These are phyloP conservation scores for Otatea glauca DNA, from an alignment of 176 grass and related monocot genomes.

Conservation along the genomic window DNA sequence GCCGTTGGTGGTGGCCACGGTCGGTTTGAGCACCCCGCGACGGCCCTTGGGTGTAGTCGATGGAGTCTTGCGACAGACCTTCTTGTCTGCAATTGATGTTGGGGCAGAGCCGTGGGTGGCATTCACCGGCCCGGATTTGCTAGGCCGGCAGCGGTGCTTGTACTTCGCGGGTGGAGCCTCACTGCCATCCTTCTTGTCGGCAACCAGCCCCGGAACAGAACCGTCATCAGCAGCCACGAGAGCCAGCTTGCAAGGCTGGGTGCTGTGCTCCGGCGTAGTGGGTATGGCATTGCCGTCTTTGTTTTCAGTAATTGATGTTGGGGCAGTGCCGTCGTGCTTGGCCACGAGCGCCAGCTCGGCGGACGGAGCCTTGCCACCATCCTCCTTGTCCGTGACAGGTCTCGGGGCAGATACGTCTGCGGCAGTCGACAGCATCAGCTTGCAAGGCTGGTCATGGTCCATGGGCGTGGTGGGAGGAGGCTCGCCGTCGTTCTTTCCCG, in stretches of 20 bases:
- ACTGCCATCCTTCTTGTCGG: neutral
- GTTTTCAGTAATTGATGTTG: neutral
- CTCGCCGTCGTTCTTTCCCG: neutral
- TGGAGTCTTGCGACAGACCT: neutral
- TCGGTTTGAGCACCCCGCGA: neutral
- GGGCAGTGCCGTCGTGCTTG: neutral
- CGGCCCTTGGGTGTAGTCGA: neutral
- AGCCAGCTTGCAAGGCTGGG: neutral
- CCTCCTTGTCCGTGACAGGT: neutral
- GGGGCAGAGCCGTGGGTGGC: neutral
- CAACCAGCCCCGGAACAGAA: neutral
- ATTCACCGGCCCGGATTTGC: neutral
- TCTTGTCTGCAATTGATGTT: constrained; percentile 10
- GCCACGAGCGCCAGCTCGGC: neutral
- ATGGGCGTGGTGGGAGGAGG: neutral
- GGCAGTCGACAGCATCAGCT: neutral
- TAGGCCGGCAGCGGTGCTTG: neutral
- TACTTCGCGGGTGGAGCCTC: neutral
- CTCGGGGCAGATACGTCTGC: neutral
- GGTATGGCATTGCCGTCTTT: neutral
- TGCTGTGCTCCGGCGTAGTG: neutral
- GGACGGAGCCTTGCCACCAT: neutral
- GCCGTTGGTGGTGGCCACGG: neutral
- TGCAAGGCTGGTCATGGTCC: neutral
- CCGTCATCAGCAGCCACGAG: neutral